Conservation (phyloP, 352 stramenopile genomes). For the Phytophthora crassamura region DNA sequence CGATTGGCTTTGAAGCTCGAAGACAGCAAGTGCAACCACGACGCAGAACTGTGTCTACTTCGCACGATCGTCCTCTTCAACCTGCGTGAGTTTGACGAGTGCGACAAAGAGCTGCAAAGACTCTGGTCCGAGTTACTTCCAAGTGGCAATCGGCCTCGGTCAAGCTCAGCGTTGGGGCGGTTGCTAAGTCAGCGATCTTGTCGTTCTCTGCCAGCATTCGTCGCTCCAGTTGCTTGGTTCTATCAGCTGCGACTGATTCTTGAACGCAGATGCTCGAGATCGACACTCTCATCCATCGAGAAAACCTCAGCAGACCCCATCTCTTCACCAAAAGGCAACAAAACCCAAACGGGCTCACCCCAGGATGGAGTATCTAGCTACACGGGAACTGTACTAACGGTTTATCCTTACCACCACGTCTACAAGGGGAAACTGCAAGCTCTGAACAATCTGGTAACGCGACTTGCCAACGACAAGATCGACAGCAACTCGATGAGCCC, state of each 20-base stretch:
- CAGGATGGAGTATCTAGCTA: constrained; percentile 6
- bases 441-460: constrained; percentile 28
- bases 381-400: constrained; percentile 5
- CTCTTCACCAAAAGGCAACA: constrained; percentile 12
- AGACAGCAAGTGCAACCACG: not conserved
- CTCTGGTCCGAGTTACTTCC: constrained; percentile 32
- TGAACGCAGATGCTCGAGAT: constrained; percentile 29
- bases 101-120: constrained; percentile 31
- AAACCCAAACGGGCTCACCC: not conserved
- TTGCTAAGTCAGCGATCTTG: constrained; percentile 10
- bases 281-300: constrained; percentile 5
- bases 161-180: constrained; percentile 13
- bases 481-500: constrained; percentile 11
- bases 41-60: constrained; percentile 40
- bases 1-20: constrained; percentile 1
- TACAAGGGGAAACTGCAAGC: constrained; percentile 41
- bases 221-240: constrained; percentile 43
- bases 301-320: not conserved
- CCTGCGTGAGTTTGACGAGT: constrained; percentile 26
- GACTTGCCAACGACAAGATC: constrained; percentile 29
- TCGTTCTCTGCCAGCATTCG: constrained; percentile 29
- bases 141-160: constrained; percentile 11
- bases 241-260: constrained; percentile 46
- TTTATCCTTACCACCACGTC: constrained; percentile 33
- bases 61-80: constrained; percentile 48